Conservation (phyloP, 345 rosid genomes). For the Excoecaria agallocha region DNA sequence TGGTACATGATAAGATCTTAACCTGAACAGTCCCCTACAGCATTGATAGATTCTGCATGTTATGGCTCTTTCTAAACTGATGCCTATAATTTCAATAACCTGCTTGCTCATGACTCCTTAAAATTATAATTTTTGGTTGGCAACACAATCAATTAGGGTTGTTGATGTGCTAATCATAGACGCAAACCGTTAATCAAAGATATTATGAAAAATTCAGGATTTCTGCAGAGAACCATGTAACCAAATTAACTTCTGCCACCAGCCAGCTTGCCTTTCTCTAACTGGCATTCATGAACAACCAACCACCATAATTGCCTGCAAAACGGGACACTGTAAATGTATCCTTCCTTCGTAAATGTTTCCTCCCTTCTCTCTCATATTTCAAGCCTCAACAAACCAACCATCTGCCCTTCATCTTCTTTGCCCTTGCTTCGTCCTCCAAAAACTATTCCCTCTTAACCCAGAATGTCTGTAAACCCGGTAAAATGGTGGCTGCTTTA, state of each 20-base stretch:
- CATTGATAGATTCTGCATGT: background rate
- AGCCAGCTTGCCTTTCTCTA: conserved; percentile 10
- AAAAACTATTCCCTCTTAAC: background rate
- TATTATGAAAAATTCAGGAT: background rate
- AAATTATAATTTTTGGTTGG: background rate
- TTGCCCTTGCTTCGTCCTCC: background rate
- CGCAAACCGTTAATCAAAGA: background rate
- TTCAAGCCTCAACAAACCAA: conserved; percentile 17
- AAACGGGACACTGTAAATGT: conserved; percentile 11
- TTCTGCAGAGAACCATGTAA: background rate
- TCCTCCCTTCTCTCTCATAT: conserved; percentile 10
- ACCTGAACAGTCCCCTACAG: background rate
- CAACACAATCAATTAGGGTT: background rate
- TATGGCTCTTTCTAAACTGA: background rate
- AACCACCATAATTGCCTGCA: conserved; percentile 31
- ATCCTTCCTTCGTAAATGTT: no score
- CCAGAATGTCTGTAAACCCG: conserved; percentile 43
- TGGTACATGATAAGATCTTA: background rate
- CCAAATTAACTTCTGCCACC: conserved; percentile 21
- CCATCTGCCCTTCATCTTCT: conserved; percentile 1
- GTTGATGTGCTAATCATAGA: background rate
- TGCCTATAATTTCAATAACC: background rate
- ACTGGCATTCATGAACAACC: conserved; percentile 42
- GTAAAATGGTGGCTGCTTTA: conserved; percentile 43
- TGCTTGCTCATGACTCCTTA: background rate